Percentiles rank a stretch among this genome's conserved stretches.
Conservation (phyloP, 768 basidiomycete genomes). For the Podaxis sp. region DNA sequence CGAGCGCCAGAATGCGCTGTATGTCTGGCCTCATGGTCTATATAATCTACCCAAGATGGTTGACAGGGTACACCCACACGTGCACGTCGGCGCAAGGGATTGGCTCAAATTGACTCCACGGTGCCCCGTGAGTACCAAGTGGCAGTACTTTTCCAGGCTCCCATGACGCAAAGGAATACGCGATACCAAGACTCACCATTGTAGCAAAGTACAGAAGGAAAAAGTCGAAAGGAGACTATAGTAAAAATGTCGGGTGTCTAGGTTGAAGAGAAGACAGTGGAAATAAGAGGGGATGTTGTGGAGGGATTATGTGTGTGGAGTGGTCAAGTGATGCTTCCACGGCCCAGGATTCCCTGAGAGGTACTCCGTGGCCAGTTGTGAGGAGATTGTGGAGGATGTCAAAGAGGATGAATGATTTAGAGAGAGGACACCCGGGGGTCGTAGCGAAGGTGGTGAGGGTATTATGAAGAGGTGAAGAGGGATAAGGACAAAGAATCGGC, state of each 20-base stretch:
- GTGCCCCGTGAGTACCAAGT: background rate
- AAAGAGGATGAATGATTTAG: background rate
- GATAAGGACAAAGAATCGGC: background rate
- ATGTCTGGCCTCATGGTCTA: conserved; percentile 21
- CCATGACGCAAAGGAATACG: background rate
- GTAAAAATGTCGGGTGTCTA: background rate
- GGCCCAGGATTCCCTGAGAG: background rate
- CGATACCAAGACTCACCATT: conserved; percentile 1
- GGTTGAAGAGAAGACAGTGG: background rate
- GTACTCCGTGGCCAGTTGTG: background rate
- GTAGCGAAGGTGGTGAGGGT: background rate
- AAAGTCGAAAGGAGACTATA: background rate
- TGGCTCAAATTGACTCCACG: conserved; percentile 7
- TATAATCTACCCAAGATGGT: conserved; percentile 16
- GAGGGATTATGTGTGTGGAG: background rate
- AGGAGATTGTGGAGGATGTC: background rate
- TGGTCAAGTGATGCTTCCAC: background rate
- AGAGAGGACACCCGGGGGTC: background rate
- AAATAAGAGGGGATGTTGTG: background rate
- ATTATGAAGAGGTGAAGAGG: background rate
- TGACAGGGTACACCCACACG: conserved; percentile 4
- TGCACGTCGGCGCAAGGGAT: conserved; percentile 3
- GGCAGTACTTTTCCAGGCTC: conserved; percentile 1
- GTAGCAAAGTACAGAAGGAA: background rate
- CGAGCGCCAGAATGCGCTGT: conserved; percentile 5